A percentile compares a stretch with the other conserved stretches of the same genome.
Conservation (phyloP, 2,329 filamentous ascomycete genomes). For the Diplodia corticola region DNA sequence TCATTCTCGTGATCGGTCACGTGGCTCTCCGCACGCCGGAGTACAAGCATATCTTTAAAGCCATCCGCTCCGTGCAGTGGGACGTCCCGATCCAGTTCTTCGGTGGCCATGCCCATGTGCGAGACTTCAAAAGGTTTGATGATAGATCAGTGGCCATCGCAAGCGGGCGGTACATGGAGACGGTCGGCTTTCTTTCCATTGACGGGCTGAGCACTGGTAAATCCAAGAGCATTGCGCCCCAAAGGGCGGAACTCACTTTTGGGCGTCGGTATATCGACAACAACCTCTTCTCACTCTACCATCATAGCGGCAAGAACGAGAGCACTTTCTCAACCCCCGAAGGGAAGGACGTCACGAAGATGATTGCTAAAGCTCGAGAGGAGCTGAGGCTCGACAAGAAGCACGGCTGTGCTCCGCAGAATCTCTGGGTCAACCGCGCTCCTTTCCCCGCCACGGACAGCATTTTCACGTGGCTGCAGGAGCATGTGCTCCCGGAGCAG, state of each 20-base stretch:
- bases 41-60: constrained; percentile 73
- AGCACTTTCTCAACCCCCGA: constrained; percentile 73
- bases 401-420: constrained; percentile 80
- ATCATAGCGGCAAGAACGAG: constrained; percentile 74
- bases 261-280: constrained; percentile 88
- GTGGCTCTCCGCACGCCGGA: constrained; percentile 79
- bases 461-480: constrained; percentile 79
- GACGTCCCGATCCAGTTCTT: constrained; percentile 88
- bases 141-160: constrained; percentile 75
- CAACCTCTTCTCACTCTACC: constrained; percentile 79
- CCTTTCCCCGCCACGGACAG: constrained; percentile 72
- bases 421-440: constrained; percentile 78
- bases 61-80: constrained; percentile 74
- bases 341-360: constrained; percentile 68
- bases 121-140: constrained; percentile 81
- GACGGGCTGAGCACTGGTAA: constrained; percentile 58
- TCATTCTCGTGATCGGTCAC: constrained; percentile 86
- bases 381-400: constrained; percentile 69
- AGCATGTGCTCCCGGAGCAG: constrained; percentile 70
- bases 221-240: constrained; percentile 38
- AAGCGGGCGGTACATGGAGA: constrained; percentile 91
- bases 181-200: constrained; percentile 89
- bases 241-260: constrained; percentile 55
- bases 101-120: constrained; percentile 85
- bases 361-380: constrained; percentile 69